Base-by-base conservation (phyloP, 1,284 basidiomycete genomes). In the Sporisorium exsertum region DNA sequence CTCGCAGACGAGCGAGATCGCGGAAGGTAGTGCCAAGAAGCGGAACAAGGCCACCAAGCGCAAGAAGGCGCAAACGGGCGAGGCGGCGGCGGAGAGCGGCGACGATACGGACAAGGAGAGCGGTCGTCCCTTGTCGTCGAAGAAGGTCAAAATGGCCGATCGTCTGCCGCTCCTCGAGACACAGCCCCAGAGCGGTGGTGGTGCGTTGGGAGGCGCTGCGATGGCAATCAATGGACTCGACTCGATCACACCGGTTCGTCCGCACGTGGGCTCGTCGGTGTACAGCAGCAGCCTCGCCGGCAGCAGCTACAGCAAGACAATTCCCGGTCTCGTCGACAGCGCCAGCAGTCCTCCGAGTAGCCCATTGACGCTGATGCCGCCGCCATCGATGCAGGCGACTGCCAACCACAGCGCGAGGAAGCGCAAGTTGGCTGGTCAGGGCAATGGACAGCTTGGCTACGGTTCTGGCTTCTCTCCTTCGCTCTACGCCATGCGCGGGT, bases 311-410 rank as follows among this genome's bases (percentile, higher is more conserved):
- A 72, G 68, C 64, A 71, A 71, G 51, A 55, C 58, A 8, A 54
- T 81, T 40, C 81, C 81, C 7, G 68, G 72, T 59, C 64, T 83
- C 50, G 78, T 79, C 42, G 79, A 81, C 58, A 76, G 71, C 55
- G 77, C 80, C 53, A 78, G 74, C 72, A 81, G 78, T 43, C 81
- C 81, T 13, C 80, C 74, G 2, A 79, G 72, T 60, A 81, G 80
- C 47, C 81, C 79, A 1, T 49, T 72, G 29, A 72, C 68, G 42
- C 59, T 78, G 58, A 81, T 81, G 79, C 79, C 78, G 26, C 79
- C 79, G 20, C 79, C 79, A 4, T 72, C 79, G 37, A 63, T 70
- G 59, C 64, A 66, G 46, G 66, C 68, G 12, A 76, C 74, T 8
- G 75, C 70, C 27, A 62, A 70, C 33, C 77, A 79, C 66, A 79